A percentile compares a stretch with the other conserved stretches of the same genome.
Evolutionary conservation across 23 red algal species (phyloP).

Genomic region (Agarophyton chilense): DNA sequence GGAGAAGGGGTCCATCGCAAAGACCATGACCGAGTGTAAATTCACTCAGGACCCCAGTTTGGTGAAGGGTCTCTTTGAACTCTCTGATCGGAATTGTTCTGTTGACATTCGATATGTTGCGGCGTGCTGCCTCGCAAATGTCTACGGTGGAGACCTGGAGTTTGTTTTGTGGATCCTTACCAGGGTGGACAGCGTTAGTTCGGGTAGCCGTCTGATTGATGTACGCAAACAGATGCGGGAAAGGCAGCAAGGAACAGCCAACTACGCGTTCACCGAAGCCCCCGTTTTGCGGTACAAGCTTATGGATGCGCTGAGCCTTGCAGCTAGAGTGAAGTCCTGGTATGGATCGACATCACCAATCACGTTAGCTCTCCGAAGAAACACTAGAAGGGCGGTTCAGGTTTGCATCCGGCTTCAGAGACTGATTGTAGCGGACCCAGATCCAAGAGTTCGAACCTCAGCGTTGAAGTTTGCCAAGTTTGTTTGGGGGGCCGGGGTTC

Average conservation of each 20-base stretch:
- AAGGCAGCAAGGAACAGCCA: not conserved
- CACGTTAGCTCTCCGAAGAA: slow-evolving; percentile 26
- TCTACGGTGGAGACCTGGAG: slow-evolving; percentile 51
- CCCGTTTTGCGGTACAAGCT: slow-evolving; percentile 46
- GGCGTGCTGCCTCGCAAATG: slow-evolving; percentile 27
- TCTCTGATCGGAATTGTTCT: slow-evolving; percentile 8
- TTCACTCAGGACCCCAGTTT: not conserved
- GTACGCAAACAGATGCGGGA: not conserved
- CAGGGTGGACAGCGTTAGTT: slow-evolving; percentile 41
- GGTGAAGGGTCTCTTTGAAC: slow-evolving; percentile 21
- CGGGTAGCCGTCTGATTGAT: not conserved
- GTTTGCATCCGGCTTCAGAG: slow-evolving; percentile 48
- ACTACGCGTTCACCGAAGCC: slow-evolving; percentile 25
- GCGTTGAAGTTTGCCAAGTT: slow-evolving; percentile 45
- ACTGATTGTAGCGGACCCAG: slow-evolving; percentile 44
- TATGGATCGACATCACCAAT: slow-evolving; percentile 17
- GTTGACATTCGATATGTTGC: slow-evolving; percentile 5
- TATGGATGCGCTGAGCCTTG: slow-evolving; percentile 26
- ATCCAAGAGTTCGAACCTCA: slow-evolving; percentile 38
- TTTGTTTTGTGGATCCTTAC: slow-evolving; percentile 35
- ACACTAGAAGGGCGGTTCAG: slow-evolving; percentile 46
- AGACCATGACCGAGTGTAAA: not conserved
- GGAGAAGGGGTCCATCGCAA: slow-evolving; percentile 6
- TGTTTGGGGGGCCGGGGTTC: slow-evolving; percentile 56
- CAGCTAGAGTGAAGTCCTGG: slow-evolving; percentile 14